Conservation (phyloP, 1,284 basidiomycete genomes). For the Peniophora sp. region DNA sequence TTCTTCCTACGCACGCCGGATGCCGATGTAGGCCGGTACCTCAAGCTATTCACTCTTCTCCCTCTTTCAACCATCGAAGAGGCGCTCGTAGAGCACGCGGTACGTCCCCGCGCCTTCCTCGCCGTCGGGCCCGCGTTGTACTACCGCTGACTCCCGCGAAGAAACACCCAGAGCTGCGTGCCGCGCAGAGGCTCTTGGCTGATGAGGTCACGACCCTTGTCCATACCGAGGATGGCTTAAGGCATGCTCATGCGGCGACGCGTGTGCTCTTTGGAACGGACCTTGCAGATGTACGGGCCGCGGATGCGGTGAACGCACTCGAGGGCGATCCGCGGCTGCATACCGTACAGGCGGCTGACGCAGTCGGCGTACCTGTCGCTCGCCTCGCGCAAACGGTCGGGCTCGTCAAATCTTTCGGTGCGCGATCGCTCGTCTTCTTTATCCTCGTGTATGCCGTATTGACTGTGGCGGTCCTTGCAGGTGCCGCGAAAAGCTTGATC, state of each 20-base stretch:
- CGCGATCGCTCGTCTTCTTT: constrained; percentile 15
- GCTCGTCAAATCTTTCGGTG: constrained; percentile 48
- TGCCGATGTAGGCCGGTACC: constrained; percentile 73
- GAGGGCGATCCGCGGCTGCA: constrained; percentile 52
- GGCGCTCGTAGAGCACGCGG: constrained; percentile 54
- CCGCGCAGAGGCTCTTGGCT: constrained; percentile 77
- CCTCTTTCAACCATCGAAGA: constrained; percentile 49
- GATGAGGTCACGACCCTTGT: constrained; percentile 85
- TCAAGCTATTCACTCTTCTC: constrained; percentile 82
- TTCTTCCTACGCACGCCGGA: constrained; percentile 86
- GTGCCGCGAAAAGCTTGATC: constrained; percentile 51
- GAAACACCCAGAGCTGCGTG: constrained; percentile 48
- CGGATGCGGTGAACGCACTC: constrained; percentile 49
- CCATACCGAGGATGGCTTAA: constrained; percentile 54
- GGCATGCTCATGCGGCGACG: constrained; percentile 52
- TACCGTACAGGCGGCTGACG: constrained; percentile 30
- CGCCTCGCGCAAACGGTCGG: constrained; percentile 49
- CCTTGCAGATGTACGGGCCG: constrained; percentile 33
- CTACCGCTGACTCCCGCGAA: constrained; percentile 17
- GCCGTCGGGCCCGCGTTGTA: too few species aligned
- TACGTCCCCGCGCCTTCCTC: constrained; percentile 19
- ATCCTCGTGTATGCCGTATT: background rate
- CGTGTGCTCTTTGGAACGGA: constrained; percentile 52
- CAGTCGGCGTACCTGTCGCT: constrained; percentile 40
- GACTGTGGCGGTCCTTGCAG: constrained; percentile 17